Evolutionary conservation across 371 early-diverging fungal species (phyloP), one percentile per base, ranked within the genome.

Genomic region (Apophysomyces variabilis): DNA sequence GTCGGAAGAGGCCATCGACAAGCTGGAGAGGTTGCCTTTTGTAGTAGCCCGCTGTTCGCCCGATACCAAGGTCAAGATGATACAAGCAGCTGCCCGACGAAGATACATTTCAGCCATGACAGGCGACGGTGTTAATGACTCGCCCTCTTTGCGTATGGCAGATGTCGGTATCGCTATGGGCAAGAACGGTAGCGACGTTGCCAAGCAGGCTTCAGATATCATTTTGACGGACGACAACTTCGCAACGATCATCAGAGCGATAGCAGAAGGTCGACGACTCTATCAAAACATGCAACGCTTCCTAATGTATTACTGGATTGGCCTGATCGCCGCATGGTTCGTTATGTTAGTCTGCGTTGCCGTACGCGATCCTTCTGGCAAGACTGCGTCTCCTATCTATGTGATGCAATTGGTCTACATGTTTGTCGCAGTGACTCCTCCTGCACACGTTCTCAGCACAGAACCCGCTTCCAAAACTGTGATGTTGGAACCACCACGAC

Each of bases 31-130:
- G 44, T 87, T 96, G 47, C 97, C 96, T 14, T 82, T 87, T 7
- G 96, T 98, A 0, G 93, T 98, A 71, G 97, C 98, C 1, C 89
- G 99, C 39, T 94, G 95, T 71, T 89, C 86, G 18, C 99, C 99
- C 3, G 96, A 98, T 69, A 96, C 96, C 73, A 99, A 99, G 75
- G 89, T 97, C 60, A 96, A 94, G 83, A 94, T 99, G 84, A 96
- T 99, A 32, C 84, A 91, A 72, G 95, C 97, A 0, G 79, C 99
- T 65, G 91, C 97, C 66, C 83, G 89, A 16, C 87, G 90, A 41
- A 85, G 86, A 4, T 86, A 89, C 38, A 83, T 86, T 60, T 82
- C 83, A 60, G 90, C 89, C 45, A 90, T 91, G 93, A 94, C 94
- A 0, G 98, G 96, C 64, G 93, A 97, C 78, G 92, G 98, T 81